A percentile compares a stretch with the other conserved stretches of the same genome.
Evolutionary conservation across 305 asterid species (phyloP).

Genomic region (Fraxinus dipetala): DNA sequence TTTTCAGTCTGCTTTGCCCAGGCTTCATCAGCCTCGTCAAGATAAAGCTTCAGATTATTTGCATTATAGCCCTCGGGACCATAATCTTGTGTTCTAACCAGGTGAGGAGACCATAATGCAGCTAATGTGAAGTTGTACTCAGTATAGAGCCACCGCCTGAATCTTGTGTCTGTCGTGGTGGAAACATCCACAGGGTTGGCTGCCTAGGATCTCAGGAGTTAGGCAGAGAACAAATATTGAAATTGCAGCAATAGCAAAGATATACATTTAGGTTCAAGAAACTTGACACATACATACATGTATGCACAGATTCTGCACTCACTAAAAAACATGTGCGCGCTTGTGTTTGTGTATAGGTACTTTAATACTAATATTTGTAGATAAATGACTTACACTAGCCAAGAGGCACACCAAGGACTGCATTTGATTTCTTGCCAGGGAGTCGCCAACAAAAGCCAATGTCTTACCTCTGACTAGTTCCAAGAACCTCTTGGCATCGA

Average conservation of each 20-base stretch:
- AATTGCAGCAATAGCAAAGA: background rate
- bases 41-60: constrained; percentile 21
- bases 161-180: constrained; percentile 14
- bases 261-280: background rate
- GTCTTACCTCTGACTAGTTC: constrained; percentile 26
- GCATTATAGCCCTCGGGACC: constrained; percentile 11
- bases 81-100: constrained; percentile 17
- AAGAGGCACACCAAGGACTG: constrained; percentile 35
- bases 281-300: background rate
- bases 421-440: constrained; percentile 36
- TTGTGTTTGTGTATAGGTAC: background rate
- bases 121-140: constrained; percentile 25
- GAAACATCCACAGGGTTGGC: constrained; percentile 25
- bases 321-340: background rate
- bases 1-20: constrained; percentile 25
- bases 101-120: constrained; percentile 27
- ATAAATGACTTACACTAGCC: constrained; percentile 25
- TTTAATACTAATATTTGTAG: background rate
- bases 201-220: constrained; percentile 10
- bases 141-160: constrained; percentile 29
- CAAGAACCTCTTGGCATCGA: constrained; percentile 28
- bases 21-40: constrained; percentile 24
- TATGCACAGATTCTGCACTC: background rate
- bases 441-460: constrained; percentile 35
- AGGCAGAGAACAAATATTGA: background rate